These are phyloP conservation scores for Arctostaphylos glauca DNA, from an alignment of 148 eudicot species.

Conservation along the genomic window DNA sequence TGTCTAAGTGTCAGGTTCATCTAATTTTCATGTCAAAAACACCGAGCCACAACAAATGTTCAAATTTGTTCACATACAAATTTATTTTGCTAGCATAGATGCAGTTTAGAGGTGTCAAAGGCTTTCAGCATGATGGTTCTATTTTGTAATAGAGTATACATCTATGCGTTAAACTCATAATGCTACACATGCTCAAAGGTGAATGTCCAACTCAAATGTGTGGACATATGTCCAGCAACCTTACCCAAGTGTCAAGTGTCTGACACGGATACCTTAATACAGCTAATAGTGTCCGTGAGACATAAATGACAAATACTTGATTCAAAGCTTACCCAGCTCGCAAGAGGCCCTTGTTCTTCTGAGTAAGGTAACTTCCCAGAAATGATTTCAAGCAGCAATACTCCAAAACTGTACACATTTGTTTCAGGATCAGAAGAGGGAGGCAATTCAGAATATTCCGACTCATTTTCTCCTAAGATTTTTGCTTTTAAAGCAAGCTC, in stretches of 20 bases:
- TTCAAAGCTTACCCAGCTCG: constrained; percentile 58
- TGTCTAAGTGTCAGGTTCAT: neutral
- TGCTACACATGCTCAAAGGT: constrained; percentile 1
- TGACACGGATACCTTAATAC: neutral
- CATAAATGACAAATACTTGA: neutral
- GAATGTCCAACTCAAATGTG: neutral
- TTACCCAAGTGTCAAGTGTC: neutral
- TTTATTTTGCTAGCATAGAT: neutral
- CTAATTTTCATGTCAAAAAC: neutral
- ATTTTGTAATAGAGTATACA: neutral
- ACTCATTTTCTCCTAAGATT: constrained; percentile 31
- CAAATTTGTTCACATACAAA: neutral
- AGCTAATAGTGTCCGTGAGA: neutral
- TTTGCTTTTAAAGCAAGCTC: constrained; percentile 36
- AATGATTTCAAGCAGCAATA: constrained; percentile 73
- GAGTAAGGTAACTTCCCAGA: constrained; percentile 70
- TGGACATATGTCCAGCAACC: neutral
- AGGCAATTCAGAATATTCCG: constrained; percentile 34
- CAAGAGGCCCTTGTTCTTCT: constrained; percentile 57
- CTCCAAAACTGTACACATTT: constrained; percentile 68
- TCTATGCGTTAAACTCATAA: neutral
- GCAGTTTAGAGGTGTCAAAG: neutral
- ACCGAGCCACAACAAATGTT: neutral
- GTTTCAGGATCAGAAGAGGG: constrained; percentile 45
- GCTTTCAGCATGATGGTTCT: neutral